phyloP scores from a whole-genome alignment of 2,329 filamentous ascomycete genomes.

The Colletotrichum sp. region DNA sequence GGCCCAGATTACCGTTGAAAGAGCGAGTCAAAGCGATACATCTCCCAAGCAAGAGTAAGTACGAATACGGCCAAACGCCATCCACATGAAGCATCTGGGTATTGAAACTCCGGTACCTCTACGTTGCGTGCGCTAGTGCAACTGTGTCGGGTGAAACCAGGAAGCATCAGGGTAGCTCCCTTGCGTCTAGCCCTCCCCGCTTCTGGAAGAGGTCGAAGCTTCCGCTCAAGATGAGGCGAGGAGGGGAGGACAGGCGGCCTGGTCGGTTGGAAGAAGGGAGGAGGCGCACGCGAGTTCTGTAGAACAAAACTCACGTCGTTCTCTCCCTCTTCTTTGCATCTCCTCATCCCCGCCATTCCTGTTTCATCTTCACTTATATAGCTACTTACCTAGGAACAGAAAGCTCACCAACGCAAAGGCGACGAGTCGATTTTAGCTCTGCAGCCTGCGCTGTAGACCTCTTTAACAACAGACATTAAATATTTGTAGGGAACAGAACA shows the following conservation, averaged over 20 bases:
- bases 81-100: not conserved
- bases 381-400: not conserved
- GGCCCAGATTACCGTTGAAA: not conserved
- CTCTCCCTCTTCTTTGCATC: not conserved
- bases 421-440: not conserved
- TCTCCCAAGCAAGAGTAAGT: not conserved
- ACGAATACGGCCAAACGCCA: not conserved
- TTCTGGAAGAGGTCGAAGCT: not conserved
- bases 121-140: not conserved
- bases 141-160: conserved; percentile 12
- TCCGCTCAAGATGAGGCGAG: not conserved
- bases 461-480: not conserved
- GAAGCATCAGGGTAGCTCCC: conserved; percentile 5
- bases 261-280: not conserved
- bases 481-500: not conserved
- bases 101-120: not conserved
- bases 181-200: not conserved
- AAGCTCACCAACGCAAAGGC: not conserved
- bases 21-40: not conserved
- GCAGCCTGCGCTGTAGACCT: not conserved
- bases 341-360: not conserved
- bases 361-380: not conserved
- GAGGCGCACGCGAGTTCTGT: not conserved
- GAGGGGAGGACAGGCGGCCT: not conserved
- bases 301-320: conserved; percentile 9